Conservation (phyloP, 805 yeast species). For the Starmerella khaoyaiensis region DNA sequence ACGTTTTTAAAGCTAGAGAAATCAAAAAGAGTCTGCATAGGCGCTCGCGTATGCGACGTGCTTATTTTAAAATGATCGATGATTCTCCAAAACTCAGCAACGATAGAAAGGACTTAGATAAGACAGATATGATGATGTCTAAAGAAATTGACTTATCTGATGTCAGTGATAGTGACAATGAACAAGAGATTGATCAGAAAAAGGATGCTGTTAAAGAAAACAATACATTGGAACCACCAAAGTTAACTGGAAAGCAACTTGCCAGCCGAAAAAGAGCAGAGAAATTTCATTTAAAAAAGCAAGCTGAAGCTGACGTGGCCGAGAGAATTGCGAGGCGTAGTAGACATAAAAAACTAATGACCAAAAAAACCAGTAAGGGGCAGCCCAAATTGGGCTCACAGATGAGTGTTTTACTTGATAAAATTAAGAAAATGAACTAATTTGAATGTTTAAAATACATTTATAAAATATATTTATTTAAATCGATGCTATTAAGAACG, state of each 20-base stretch:
- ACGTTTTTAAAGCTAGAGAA: conserved; percentile 37
- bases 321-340: conserved; percentile 33
- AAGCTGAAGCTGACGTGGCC: conserved; percentile 33
- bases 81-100: conserved; percentile 30
- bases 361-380: conserved; percentile 53
- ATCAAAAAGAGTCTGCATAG: conserved; percentile 67
- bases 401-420: conserved; percentile 62
- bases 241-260: conserved; percentile 28
- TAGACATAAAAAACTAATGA: conserved; percentile 35
- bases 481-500: too few relatives aligned
- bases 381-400: conserved; percentile 90
- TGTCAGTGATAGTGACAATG: conserved; percentile 17
- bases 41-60: conserved; percentile 67
- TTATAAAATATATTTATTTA: neutral
- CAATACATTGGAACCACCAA: too few relatives aligned
- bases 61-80: conserved; percentile 68
- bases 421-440: conserved; percentile 37
- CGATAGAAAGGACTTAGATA: conserved; percentile 4
- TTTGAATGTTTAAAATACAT: too few relatives aligned
- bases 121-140: too few relatives aligned
- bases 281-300: conserved; percentile 31
- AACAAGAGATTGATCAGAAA: conserved; percentile 12
- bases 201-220: too few relatives aligned
- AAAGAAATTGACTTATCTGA: conserved; percentile 10
- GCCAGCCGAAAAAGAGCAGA: conserved; percentile 35